Base-by-base conservation (phyloP, 2,329 filamentous ascomycete genomes). In the Coniella vitis region DNA sequence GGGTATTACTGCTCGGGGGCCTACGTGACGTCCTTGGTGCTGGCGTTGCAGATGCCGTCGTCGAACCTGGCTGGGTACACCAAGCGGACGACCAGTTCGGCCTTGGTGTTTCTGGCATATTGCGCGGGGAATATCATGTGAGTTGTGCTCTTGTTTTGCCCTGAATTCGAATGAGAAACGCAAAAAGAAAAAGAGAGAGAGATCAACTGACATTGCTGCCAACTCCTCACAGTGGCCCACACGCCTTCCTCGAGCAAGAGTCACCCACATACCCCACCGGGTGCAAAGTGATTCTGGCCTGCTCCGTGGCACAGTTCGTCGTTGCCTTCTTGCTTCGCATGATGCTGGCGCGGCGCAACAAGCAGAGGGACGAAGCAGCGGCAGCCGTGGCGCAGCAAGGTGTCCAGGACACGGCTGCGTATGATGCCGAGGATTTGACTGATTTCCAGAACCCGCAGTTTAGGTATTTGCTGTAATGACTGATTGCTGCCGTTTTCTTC, bases 31-130 rank as follows among this genome's bases (percentile, higher is more conserved):
- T 73, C 73, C 1, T 60, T 80, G 7, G 75, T 79, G 0, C 63
- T 79, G 0, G 73, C 74, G 0, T 64, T 80, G 29, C 76, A 76
- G 52, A 68, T 76, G 61, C 74, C 73, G 1, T 69, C 71, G 1
- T 63, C 68, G 4, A 76, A 75, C 22, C 55, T 75, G 0, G 72
- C 66, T 2, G 71, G 71, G 3, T 73, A 73, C 52, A 74, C 71
- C 1, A 74, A 74, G 58, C 65, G 71, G 4, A 66, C 69, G 9
- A 71, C 71, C 0, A 63, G 65, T 0, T 69, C 70, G 0, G 72
- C 70, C 0, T 62, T 75, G 31, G 70, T 73, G 0, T 75, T 74
- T 47, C 53, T 71, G 0, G 69, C 68, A 0, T 71, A 70, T 42
- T 73, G 69, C 20, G 57, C 64, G 2, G 71, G 70, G n/a, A 74